Base-by-base conservation (phyloP, 306 rosid genomes). In the Pyrus betulifolia region DNA sequence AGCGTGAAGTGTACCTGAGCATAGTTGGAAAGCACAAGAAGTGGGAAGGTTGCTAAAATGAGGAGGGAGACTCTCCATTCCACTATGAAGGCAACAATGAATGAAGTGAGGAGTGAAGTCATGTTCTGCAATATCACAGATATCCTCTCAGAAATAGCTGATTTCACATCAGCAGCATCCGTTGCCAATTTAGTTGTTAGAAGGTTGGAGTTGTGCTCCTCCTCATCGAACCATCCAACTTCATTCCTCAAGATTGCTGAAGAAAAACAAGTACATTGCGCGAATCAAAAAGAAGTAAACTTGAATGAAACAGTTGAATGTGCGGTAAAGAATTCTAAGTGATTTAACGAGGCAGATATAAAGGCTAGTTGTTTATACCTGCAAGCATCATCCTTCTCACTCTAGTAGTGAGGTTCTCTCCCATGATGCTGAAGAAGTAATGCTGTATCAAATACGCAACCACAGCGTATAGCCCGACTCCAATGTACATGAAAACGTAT, bases 311-410 rank as follows among this genome's bases (percentile, higher is more conserved):
- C 4, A 2, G 21, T 49, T 49, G 55, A 49, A 49, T 49, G 55
- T 49, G 17, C 5, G 21, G 8, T 15, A 18, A 49, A 49, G 21
- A 49, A 15, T 15, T 49, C 55, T 5, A 5, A 18, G 21, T 49
- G 55, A 49, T 49, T 13, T 49, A 49, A 49, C 55, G 55, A 49
- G 51, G 54, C 17, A 6, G 19, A 49, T 15, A 49, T 2, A 49
- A 49, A 49, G 55, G 4, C 8, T 4, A 13, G 40, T 23, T 22
- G 11, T 21, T 2, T 67, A 35, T 85, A 95, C 99, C 97, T 55
- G 99, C 97, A 74, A 95, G 99, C 99, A 95, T 95, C 99, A 92
- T 95, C 83, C 99, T 95, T 78, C 99, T 87, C 28, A 95, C 99
- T 87, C 99, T 92, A 40, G 99, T 95, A 46, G 99, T 95, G 77